Base-by-base conservation (phyloP, 805 yeast species). In the Kregervanrija pseudodelftensis region DNA sequence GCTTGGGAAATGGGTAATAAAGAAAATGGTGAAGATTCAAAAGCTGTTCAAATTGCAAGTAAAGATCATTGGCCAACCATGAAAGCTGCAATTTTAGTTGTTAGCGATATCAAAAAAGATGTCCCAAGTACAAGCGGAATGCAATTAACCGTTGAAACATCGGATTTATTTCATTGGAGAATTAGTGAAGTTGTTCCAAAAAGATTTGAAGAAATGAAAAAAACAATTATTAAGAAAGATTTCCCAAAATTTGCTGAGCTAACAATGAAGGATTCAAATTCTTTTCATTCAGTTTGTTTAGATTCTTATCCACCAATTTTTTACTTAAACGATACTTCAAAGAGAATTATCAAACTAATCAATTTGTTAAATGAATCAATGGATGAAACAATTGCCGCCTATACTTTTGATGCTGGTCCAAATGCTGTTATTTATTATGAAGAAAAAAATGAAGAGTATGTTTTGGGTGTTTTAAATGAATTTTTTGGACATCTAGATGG, bases 351-450 rank as follows among this genome's bases (percentile, higher is more conserved):
- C 51, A 85, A 83, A 55, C 70, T 86, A 41, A 76, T 89, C 40
- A 95, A 93, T 64, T 68, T 73, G 44, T 77, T 93, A 61, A 93
- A 93, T 60, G 81, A 74, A 51, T 53, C 63, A 4, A 80, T 76
- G 33, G 86, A 85, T 42, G 71, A 76, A 57, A 74, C 75, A 11
- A 74, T 91, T 44, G 99, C 96, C 11, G 98, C 98, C 34, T 93
- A 93, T 66, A 93, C 99, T 1, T 93, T 85, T 60, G 99, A 93
- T 65, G 99, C 99, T 31, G 99, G 99, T 61, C 99, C 99, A 66
- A 93, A 93, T 67, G 96, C 97, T 15, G 99, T 93, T 38, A 76
- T 93, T 49, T 93, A 93, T 69, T 93, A 93, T 62, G 80, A 82
- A 60, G 76, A 75, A 52, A 72, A 80, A 57, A 77, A 91, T 65